phyloP scores from a whole-genome alignment of 2,329 filamentous ascomycete genomes.

The Ascochyta pisi region DNA sequence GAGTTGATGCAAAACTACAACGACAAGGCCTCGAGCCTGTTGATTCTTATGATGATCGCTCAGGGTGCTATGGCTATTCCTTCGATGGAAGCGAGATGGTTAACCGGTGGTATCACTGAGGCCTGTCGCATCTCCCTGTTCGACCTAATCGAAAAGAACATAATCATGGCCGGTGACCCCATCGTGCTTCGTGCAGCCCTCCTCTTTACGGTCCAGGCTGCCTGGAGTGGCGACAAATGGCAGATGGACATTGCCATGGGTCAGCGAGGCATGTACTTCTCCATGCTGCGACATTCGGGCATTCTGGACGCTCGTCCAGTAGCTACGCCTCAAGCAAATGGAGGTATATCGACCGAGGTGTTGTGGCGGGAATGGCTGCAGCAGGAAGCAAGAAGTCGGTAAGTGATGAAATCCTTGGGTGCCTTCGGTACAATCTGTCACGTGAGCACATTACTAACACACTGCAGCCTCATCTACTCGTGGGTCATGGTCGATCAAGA shows the following conservation, averaged over 20 bases:
- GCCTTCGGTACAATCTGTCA: slow-evolving; percentile 22
- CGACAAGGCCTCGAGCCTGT: slow-evolving; percentile 69
- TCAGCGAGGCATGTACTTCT: slow-evolving; percentile 74
- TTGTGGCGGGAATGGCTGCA: slow-evolving; percentile 71
- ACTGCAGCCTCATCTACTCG: slow-evolving; percentile 70
- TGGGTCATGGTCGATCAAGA: slow-evolving; percentile 80
- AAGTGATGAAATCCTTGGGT: slow-evolving; percentile 39
- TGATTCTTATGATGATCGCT: slow-evolving; percentile 75
- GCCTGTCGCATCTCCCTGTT: slow-evolving; percentile 76
- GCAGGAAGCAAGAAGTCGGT: slow-evolving; percentile 69
- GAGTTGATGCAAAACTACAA: slow-evolving; percentile 68
- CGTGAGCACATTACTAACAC: slow-evolving; percentile 34
- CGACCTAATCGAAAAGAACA: slow-evolving; percentile 74
- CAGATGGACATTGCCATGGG: slow-evolving; percentile 80
- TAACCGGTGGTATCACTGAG: slow-evolving; percentile 72
- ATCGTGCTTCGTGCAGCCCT: slow-evolving; percentile 70
- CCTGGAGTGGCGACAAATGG: slow-evolving; percentile 79
- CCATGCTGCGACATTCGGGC: slow-evolving; percentile 74
- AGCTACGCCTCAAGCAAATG: slow-evolving; percentile 55
- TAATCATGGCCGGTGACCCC: slow-evolving; percentile 70
- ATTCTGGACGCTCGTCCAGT: slow-evolving; percentile 64
- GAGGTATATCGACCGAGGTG: slow-evolving; percentile 55
- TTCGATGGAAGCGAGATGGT: slow-evolving; percentile 68
- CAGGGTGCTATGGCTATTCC: slow-evolving; percentile 72
- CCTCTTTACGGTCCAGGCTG: slow-evolving; percentile 71